These are phyloP conservation scores for Pythium rishiriense DNA, from an alignment of 352 stramenopile species.

Conservation along the genomic window DNA sequence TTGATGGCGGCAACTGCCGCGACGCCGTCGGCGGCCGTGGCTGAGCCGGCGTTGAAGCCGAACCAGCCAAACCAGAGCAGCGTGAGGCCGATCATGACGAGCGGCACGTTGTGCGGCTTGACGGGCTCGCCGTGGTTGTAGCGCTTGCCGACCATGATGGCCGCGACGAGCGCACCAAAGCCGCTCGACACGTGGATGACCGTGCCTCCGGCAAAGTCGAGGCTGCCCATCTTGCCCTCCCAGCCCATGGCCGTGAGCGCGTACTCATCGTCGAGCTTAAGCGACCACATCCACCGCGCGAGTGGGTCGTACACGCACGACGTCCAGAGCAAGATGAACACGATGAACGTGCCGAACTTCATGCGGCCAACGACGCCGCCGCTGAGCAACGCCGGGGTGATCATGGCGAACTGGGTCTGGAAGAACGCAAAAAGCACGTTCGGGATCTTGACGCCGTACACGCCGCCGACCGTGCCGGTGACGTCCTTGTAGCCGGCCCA, in stretches of 20 bases:
- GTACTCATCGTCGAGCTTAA: slow-evolving; percentile 61
- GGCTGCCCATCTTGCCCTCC: slow-evolving; percentile 65
- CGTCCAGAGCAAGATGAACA: slow-evolving; percentile 86
- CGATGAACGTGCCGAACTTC: slow-evolving; percentile 69
- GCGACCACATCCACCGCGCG: slow-evolving; percentile 82
- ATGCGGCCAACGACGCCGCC: slow-evolving; percentile 85
- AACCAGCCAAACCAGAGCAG: slow-evolving; percentile 89
- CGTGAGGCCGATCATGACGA: slow-evolving; percentile 79
- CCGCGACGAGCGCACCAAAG: slow-evolving; percentile 71
- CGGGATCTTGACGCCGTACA: slow-evolving; percentile 64
- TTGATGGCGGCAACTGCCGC: slow-evolving; percentile 71
- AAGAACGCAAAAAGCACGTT: slow-evolving; percentile 77
- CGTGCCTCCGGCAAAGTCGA: slow-evolving; percentile 85
- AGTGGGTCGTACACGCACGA: slow-evolving; percentile 85
- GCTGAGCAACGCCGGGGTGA: slow-evolving; percentile 72
- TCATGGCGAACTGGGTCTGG: slow-evolving; percentile 84
- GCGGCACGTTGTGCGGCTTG: slow-evolving; percentile 81
- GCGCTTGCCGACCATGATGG: slow-evolving; percentile 67
- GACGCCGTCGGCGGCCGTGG: slow-evolving; percentile 59
- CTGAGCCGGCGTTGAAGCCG: slow-evolving; percentile 78
- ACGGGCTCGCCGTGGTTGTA: slow-evolving; percentile 74
- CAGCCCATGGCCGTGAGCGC: slow-evolving; percentile 45
- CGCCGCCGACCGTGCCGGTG: slow-evolving; percentile 37
- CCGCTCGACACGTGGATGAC: slow-evolving; percentile 85
- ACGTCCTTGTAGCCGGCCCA: slow-evolving; percentile 65